Evolutionary conservation across 768 basidiomycete genomes (phyloP).

Genomic region (Glaciozyma martinii): DNA sequence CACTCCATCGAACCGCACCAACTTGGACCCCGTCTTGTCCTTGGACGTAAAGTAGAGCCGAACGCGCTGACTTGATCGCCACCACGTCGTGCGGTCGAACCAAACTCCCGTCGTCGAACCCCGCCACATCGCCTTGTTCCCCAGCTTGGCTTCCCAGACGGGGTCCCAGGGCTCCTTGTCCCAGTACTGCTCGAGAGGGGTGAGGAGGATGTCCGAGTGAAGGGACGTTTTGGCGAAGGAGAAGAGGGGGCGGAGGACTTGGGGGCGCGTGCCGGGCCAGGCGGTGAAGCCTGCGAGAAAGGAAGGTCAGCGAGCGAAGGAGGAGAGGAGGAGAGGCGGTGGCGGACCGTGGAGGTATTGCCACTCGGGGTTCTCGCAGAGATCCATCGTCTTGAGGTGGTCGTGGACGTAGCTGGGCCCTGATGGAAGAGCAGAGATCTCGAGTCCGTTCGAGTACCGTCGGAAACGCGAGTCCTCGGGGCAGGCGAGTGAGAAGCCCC

Average conservation of each 20-base stretch:
- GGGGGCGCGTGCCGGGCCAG: constrained; percentile 34
- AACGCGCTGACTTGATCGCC: constrained; percentile 47
- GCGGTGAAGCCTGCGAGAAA: constrained; percentile 35
- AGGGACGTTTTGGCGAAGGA: constrained; percentile 79
- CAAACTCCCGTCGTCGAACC: constrained; percentile 89
- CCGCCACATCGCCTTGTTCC: constrained; percentile 76
- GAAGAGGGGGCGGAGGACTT: constrained; percentile 49
- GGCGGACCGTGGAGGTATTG: constrained; percentile 34
- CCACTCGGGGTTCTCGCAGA: constrained; percentile 41
- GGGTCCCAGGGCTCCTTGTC: constrained; percentile 77
- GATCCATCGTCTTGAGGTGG: constrained; percentile 37
- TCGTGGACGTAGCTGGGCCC: constrained; percentile 36
- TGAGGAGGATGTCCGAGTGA: constrained; percentile 81
- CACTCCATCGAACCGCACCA: constrained; percentile 28
- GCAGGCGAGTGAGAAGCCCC: constrained; percentile 35
- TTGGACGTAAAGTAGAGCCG: constrained; percentile 43
- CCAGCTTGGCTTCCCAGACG: constrained; percentile 75
- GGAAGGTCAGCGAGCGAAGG: background rate
- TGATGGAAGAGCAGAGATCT: constrained; percentile 27
- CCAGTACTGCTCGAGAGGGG: constrained; percentile 89
- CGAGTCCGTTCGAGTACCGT: constrained; percentile 31
- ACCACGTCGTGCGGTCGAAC: constrained; percentile 43
- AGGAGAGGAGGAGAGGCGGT: background rate
- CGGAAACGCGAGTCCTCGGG: constrained; percentile 31
- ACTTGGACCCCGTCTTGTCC: constrained; percentile 20